A percentile compares a stretch with the other conserved stretches of the same genome.
phyloP scores from a whole-genome alignment of 2,329 filamentous ascomycete species.

The Sporothrix inflata region DNA sequence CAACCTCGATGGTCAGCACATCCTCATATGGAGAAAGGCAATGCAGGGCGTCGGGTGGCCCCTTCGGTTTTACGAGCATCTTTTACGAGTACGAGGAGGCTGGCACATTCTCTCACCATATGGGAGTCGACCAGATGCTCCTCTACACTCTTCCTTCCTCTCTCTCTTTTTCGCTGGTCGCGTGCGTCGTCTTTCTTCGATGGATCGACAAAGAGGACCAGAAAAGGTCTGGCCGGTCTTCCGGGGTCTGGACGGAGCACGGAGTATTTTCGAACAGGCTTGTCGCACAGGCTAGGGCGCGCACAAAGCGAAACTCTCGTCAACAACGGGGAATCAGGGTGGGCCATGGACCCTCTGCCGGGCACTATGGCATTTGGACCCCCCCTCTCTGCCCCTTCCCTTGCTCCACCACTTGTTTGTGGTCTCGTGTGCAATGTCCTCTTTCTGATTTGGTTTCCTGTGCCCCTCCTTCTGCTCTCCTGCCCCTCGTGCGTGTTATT shows the following conservation, averaged over 20 bases:
- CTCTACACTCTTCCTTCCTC: too few relatives aligned
- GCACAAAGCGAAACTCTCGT: background rate
- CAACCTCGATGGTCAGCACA: slow-evolving; percentile 9
- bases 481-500: background rate
- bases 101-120: background rate
- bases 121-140: too few relatives aligned
- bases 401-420: background rate
- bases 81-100: background rate
- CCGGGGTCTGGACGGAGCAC: background rate
- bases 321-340: background rate
- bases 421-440: slow-evolving; percentile 24
- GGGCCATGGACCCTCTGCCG: background rate
- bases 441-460: slow-evolving; percentile 17
- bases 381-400: background rate
- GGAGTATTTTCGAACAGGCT: background rate
- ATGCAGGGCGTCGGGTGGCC: background rate
- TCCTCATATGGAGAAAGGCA: background rate
- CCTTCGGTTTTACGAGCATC: background rate
- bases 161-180: background rate
- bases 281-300: background rate
- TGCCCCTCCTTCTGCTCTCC: background rate
- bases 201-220: background rate
- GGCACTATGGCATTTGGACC: background rate
- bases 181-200: background rate
- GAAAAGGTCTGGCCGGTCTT: background rate